Evolutionary conservation across 179 eudicot genomes (phyloP).

Genomic region (Spergularia azorica): DNA sequence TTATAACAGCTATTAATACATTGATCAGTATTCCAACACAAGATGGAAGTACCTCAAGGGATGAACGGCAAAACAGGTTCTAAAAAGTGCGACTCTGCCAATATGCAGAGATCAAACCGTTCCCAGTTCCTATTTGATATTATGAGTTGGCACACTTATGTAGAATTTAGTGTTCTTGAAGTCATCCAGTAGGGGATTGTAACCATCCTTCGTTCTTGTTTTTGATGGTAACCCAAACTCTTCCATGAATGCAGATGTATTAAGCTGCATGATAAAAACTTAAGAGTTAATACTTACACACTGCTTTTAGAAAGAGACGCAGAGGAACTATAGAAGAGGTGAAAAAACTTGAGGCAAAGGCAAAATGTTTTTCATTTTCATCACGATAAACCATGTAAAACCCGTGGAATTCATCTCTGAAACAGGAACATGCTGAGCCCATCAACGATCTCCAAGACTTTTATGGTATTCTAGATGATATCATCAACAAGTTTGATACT

Average conservation of each 20-base stretch:
- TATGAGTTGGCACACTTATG: slow-evolving; percentile 94
- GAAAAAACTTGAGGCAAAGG: no score
- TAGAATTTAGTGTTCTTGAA: slow-evolving; percentile 94
- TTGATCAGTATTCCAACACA: not conserved
- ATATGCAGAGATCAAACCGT: slow-evolving; percentile 14
- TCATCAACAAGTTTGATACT: not conserved
- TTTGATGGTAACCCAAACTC: slow-evolving; percentile 88
- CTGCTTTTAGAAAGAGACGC: no score
- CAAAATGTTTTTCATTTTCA: no score
- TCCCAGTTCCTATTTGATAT: slow-evolving; percentile 32
- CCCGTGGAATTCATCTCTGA: not conserved
- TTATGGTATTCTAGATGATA: not conserved
- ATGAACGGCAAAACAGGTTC: not conserved
- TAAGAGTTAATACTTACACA: not conserved
- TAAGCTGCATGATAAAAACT: slow-evolving; percentile 54
- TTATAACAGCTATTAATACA: no score
- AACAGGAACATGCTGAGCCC: not conserved
- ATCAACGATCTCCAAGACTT: not conserved
- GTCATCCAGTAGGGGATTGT: slow-evolving; percentile 93
- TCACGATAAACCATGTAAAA: not conserved
- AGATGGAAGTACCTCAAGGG: not conserved
- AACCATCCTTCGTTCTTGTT: slow-evolving; percentile 97
- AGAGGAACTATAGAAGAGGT: not conserved
- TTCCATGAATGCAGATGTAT: slow-evolving; percentile 90
- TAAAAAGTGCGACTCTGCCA: not conserved